Evolutionary conservation across 768 basidiomycete genomes (phyloP), one percentile per base, ranked within the genome.

Genomic region (Pulveroboletus sp.): DNA sequence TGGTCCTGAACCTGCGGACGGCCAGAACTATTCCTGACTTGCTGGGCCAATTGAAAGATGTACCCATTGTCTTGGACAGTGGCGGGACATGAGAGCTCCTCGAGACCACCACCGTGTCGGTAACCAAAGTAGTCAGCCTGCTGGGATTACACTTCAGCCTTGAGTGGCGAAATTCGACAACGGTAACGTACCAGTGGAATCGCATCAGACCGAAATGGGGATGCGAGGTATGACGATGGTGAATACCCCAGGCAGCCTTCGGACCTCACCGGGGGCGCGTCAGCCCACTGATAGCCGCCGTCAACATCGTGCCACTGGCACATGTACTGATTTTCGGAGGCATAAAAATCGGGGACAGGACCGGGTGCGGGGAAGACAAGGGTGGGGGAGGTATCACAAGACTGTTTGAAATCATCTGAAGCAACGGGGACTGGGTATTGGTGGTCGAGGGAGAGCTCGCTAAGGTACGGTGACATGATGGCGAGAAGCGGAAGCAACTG

Each of bases 1-100:
- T 68, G 54, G 49, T 68, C 68, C 46, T 68, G 62, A 9, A 50
- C 49, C 8, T 60, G 63, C n/a, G 61, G 45, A 42, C 64, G 63
- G 2, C 30, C 43, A 13, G 54, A 49, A 6, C 45, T 47, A 43
- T 47, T 51, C 41, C 56, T 60, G 41, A 56, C 48, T 24, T 64
- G 63, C 20, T 68, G 63, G 22, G 60, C 56, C 42, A 54, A 39
- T 14, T 60, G 61, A 27, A 48, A 49, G 38, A 56, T 60, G 40
- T 64, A 61, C 4, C 56, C 44, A 39, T 34, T 47, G 1, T 62
- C 57, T n/a, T 67, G 65, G 35, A 31, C 20, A 12, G 42, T 20
- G 4, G 51, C 12, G 9, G 54, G 50, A 2, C 37, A 60, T 11
- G 57, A 41, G 34, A 38, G 29, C 0, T 50, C 53, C 6, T 55